phyloP scores from a whole-genome alignment of 345 rosid genomes.

The Trapa bicornis region DNA sequence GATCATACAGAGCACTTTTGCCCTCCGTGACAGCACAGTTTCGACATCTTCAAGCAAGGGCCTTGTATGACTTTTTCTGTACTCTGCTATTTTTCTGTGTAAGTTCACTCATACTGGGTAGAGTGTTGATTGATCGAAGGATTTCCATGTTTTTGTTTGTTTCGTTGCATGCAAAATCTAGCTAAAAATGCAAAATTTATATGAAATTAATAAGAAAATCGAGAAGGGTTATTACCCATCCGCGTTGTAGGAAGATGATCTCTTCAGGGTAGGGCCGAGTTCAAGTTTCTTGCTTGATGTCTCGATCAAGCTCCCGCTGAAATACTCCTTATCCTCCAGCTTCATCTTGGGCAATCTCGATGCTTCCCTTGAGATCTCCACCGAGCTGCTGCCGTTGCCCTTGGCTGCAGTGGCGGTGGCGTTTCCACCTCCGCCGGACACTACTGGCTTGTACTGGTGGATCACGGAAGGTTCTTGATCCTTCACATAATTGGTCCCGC shows the following conservation, averaged over 20 bases:
- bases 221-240: slow-evolving; percentile 37
- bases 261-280: slow-evolving; percentile 16
- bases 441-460: slow-evolving; percentile 32
- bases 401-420: neutral
- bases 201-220: neutral
- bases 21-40: slow-evolving; percentile 1
- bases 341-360: slow-evolving; percentile 9
- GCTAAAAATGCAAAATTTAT: neutral
- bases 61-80: neutral
- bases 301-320: slow-evolving; percentile 30
- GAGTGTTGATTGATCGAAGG: no score
- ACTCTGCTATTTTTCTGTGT: neutral
- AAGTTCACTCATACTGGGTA: no score
- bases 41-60: neutral
- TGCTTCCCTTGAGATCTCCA: slow-evolving; percentile 8
- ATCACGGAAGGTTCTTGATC: slow-evolving; percentile 54
- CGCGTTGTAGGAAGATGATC: slow-evolving; percentile 20
- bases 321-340: slow-evolving; percentile 27
- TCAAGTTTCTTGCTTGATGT: slow-evolving; percentile 22
- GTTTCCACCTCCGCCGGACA: slow-evolving; percentile 37
- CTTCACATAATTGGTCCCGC: slow-evolving; percentile 45
- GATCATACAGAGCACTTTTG: neutral
- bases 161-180: neutral
- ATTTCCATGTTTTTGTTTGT: neutral
- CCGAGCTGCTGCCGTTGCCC: neutral